Percentiles rank a stretch among this genome's conserved stretches.
These are phyloP conservation scores for Cokeromyces recurvatus DNA, from an alignment of 371 early-diverging fungal species.

Conservation along the genomic window DNA sequence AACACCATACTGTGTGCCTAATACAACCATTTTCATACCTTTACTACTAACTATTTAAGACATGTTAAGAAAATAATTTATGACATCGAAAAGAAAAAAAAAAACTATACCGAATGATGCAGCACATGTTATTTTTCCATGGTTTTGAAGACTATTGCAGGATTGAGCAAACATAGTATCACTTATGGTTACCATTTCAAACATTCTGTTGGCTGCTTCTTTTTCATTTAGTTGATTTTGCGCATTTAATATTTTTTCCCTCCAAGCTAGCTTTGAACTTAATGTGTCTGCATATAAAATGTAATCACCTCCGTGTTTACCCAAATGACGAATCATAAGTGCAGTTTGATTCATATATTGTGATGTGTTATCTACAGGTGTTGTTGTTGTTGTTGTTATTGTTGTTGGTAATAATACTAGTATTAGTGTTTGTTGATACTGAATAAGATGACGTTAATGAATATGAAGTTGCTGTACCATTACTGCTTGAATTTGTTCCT, in stretches of 20 bases:
- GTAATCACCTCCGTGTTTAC: slow-evolving; percentile 5
- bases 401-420: too few relatives aligned
- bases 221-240: background rate
- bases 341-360: slow-evolving; percentile 3
- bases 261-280: slow-evolving; percentile 3
- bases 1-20: slow-evolving; percentile 82
- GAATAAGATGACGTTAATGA: too few relatives aligned
- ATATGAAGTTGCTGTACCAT: background rate
- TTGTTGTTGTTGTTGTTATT: background rate
- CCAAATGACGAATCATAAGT: slow-evolving; percentile 5
- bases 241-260: slow-evolving; percentile 2
- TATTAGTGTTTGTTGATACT: too few relatives aligned
- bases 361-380: background rate
- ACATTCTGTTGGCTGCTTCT: background rate
- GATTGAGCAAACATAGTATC: background rate
- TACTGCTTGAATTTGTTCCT: background rate
- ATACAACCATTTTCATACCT: slow-evolving; percentile 39
- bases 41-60: slow-evolving; percentile 2
- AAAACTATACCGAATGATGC: slow-evolving; percentile 44
- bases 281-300: slow-evolving; percentile 4
- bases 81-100: too few relatives aligned
- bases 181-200: slow-evolving; percentile 2
- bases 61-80: background rate
- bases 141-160: background rate
- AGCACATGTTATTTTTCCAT: slow-evolving; percentile 49